A percentile compares a stretch with the other conserved stretches of the same genome.
Conservation (phyloP, 352 stramenopile genomes). For the Pythium sukuiense region DNA sequence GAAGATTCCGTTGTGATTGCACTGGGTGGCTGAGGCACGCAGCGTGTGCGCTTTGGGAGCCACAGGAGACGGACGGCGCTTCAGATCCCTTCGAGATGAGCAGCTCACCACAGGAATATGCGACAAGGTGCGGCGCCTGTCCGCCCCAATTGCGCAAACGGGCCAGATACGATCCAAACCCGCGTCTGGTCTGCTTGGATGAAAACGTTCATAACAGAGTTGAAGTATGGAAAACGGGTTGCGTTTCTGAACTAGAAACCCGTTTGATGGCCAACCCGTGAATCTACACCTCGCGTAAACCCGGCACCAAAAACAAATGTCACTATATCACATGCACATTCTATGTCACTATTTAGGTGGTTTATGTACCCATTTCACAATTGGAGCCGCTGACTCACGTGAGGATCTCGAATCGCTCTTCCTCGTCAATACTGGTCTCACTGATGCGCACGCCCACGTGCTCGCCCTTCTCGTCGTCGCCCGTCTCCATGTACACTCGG, state of each 20-base stretch:
- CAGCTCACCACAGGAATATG: conserved; percentile 31
- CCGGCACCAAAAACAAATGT: background rate
- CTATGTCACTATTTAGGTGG: background rate
- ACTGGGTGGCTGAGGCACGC: background rate
- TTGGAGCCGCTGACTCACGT: conserved; percentile 23
- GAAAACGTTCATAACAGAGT: background rate
- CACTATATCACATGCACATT: background rate
- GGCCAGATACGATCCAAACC: conserved; percentile 1
- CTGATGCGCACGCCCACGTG: conserved; percentile 57
- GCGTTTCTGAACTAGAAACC: background rate
- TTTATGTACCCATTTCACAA: conserved; percentile 1
- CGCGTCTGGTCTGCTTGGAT: background rate
- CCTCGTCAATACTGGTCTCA: conserved; percentile 53
- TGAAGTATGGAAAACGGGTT: background rate
- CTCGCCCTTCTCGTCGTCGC: conserved; percentile 32
- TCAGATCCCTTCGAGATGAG: conserved; percentile 7
- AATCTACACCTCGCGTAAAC: background rate
- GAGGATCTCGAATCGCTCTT: conserved; percentile 68
- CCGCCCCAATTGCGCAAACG: conserved; percentile 30
- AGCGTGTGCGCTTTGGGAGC: background rate
- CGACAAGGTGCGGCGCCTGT: conserved; percentile 15
- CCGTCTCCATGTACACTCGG: conserved; percentile 73
- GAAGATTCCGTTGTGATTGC: conserved; percentile 10
- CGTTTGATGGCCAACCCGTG: background rate
- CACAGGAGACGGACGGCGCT: conserved; percentile 1